Percentiles rank a stretch among this genome's conserved stretches.
These are phyloP conservation scores for Marvania coccoides DNA, from an alignment of 139 green algal genomes.

Conservation along the genomic window DNA sequence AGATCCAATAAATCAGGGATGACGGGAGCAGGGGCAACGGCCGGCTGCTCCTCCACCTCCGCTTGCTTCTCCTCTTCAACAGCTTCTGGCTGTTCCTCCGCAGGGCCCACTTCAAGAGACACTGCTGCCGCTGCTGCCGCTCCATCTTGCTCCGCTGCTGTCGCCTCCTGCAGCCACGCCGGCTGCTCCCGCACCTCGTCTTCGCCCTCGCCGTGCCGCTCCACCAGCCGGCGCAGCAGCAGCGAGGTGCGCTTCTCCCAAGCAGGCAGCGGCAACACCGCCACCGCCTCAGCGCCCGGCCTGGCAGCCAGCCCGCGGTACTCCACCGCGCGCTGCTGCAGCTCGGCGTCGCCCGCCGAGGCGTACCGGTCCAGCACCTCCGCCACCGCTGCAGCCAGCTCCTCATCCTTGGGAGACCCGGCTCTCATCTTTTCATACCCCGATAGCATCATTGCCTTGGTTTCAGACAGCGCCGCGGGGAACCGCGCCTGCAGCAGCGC, in stretches of 20 bases:
- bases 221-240: slow-evolving; percentile 60
- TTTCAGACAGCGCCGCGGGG: slow-evolving; percentile 37
- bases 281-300: slow-evolving; percentile 24
- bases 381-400: slow-evolving; percentile 28
- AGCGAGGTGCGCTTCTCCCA: slow-evolving; percentile 68
- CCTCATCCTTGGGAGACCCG: slow-evolving; percentile 37
- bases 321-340: slow-evolving; percentile 92
- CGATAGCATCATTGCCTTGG: slow-evolving; percentile 79
- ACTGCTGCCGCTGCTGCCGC: neutral
- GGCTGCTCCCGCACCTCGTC: slow-evolving; percentile 39
- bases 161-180: slow-evolving; percentile 23
- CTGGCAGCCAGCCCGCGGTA: slow-evolving; percentile 58
- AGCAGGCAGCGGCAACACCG: slow-evolving; percentile 69
- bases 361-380: slow-evolving; percentile 26
- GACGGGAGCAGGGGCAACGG: neutral
- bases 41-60: neutral
- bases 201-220: slow-evolving; percentile 27
- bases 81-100: neutral
- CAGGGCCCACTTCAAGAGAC: neutral
- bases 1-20: slow-evolving; percentile 8
- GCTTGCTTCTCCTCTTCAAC: neutral
- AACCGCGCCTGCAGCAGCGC: slow-evolving; percentile 70
- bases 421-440: slow-evolving; percentile 57
- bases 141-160: neutral
- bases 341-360: slow-evolving; percentile 49